These are phyloP conservation scores for Geotrichum cucujoidarum DNA, from an alignment of 1,139 yeast genomes.

Conservation along the genomic window DNA sequence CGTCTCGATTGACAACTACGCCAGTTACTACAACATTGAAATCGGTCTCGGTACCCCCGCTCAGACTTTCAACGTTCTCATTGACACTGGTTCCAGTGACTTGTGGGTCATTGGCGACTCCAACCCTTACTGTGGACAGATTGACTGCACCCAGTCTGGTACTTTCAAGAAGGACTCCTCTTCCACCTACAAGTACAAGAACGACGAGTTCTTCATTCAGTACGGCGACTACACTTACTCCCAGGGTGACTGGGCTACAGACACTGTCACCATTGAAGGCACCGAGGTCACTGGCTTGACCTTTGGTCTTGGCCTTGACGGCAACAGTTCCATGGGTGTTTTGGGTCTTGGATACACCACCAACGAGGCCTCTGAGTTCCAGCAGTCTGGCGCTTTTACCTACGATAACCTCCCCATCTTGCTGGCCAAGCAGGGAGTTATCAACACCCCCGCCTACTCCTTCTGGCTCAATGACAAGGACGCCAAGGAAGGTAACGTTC, in stretches of 20 bases:
- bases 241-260: conserved; percentile 30
- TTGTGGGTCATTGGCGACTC: conserved; percentile 48
- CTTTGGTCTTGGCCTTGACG: conserved; percentile 31
- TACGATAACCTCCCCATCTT: conserved; percentile 40
- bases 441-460: conserved; percentile 44
- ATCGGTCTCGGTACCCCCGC: conserved; percentile 28
- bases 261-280: conserved; percentile 23
- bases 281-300: conserved; percentile 20
- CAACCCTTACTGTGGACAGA: conserved; percentile 35
- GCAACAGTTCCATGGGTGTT: conserved; percentile 33
- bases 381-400: not conserved
- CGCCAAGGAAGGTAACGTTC: conserved; percentile 41
- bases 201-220: conserved; percentile 35
- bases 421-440: conserved; percentile 43
- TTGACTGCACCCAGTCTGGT: conserved; percentile 22
- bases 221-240: conserved; percentile 33
- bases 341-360: conserved; percentile 36
- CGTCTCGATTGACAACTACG: not conserved
- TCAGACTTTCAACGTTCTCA: conserved; percentile 27
- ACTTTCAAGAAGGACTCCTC: conserved; percentile 37
- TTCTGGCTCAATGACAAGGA: conserved; percentile 42
- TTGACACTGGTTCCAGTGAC: conserved; percentile 69
- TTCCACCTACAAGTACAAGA: conserved; percentile 23
- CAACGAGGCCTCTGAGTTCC: conserved; percentile 38
- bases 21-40: conserved; percentile 36